Conservation (phyloP, 805 yeast species). For the Schizosaccharomyces osmophilus region DNA sequence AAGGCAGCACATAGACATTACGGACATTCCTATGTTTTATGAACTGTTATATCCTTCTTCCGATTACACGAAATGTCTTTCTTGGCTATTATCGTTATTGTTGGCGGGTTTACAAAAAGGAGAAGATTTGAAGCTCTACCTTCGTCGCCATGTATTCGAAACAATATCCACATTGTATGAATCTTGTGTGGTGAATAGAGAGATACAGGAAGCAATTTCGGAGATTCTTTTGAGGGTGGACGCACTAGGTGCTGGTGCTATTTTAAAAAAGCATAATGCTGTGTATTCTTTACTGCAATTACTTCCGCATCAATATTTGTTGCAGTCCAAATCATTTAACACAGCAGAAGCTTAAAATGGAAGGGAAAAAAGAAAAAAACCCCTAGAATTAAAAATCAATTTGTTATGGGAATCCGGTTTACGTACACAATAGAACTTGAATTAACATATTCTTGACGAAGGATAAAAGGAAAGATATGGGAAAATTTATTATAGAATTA, state of each 20-base stretch:
- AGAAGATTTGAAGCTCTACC: background rate
- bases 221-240: background rate
- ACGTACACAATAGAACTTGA: too few species aligned
- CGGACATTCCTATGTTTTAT: constrained; percentile 2
- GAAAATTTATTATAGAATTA: too few species aligned
- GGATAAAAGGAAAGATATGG: too few species aligned
- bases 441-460: too few species aligned
- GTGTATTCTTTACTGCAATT: background rate
- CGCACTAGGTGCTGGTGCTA: background rate
- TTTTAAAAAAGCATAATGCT: background rate
- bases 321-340: too few species aligned
- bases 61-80: background rate
- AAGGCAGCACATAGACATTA: background rate
- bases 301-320: background rate
- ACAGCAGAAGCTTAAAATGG: background rate
- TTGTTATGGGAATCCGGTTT: too few species aligned
- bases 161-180: background rate
- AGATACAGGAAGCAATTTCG: background rate
- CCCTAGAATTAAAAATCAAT: too few species aligned
- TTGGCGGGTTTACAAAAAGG: background rate
- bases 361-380: background rate
- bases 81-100: background rate
- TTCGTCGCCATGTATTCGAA: constrained; percentile 1
- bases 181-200: background rate
- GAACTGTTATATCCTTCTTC: background rate